A percentile compares a stretch with the other conserved stretches of the same genome.
Conservation (phyloP, 2,329 filamentous ascomycete genomes). For the Beauveria pseudobassiana region DNA sequence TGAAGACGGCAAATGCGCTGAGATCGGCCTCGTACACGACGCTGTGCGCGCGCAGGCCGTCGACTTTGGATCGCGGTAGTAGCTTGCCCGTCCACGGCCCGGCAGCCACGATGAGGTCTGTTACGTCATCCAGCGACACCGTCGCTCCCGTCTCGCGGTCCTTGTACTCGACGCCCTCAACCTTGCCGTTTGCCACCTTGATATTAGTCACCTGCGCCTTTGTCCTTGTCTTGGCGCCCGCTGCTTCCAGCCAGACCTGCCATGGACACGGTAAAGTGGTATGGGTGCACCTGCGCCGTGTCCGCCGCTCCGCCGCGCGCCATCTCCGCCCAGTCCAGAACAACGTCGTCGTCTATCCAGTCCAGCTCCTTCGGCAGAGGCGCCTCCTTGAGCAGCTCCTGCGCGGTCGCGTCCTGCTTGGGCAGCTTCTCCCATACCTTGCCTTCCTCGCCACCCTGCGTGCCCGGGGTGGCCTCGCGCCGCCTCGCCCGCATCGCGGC, state of each 20-base stretch:
- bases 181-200: constrained; percentile 40
- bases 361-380: constrained; percentile 71
- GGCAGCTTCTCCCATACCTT: constrained; percentile 55
- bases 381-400: constrained; percentile 42
- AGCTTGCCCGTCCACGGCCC: constrained; percentile 57
- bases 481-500: background rate
- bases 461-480: background rate
- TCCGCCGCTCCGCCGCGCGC: constrained; percentile 58
- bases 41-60: constrained; percentile 55
- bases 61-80: constrained; percentile 50
- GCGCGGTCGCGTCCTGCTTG: constrained; percentile 47
- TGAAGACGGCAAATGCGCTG: constrained; percentile 74
- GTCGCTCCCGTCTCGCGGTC: constrained; percentile 36
- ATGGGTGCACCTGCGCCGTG: constrained; percentile 91
- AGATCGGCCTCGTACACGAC: constrained; percentile 59
- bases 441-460: constrained; percentile 22
- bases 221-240: constrained; percentile 59
- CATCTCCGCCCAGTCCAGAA: constrained; percentile 75
- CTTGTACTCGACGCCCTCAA: constrained; percentile 55
- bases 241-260: constrained; percentile 65
- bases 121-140: constrained; percentile 35
- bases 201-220: constrained; percentile 63
- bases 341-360: constrained; percentile 66
- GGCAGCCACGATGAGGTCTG: constrained; percentile 48
- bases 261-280: constrained; percentile 81